Evolutionary conservation across 768 basidiomycete genomes (phyloP), one percentile per base, ranked within the genome.

Genomic region (Nevesoporus exiguus): DNA sequence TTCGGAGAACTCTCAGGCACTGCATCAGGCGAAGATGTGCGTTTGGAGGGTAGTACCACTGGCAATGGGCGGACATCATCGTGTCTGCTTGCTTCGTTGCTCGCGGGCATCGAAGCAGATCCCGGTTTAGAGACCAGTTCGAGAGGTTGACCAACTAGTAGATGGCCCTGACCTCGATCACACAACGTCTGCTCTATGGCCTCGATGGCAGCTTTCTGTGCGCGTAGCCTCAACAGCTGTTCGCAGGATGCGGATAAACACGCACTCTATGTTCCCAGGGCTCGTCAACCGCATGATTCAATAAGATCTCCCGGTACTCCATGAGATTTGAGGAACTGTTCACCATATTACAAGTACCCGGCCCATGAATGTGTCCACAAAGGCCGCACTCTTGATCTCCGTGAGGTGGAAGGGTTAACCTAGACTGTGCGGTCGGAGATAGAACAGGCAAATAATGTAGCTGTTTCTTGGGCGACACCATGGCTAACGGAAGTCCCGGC

Each of bases 171-270:
- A 3, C 86, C 85, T 15, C 86, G 80, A 48, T 70, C 58, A 54
- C 76, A 63, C 14, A 93, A 73, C 3, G 81, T 76, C 54, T 82
- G 75, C 53, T 93, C 90, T 56, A 93, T 90, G 7, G 82, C 81
- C 25, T 71, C 69, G 47, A 93, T 80, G 13, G 90, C 90, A 41
- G 77, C 80, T 59, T 70, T 74, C 88, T 89, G n/a, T n/a, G 63
- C 60, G 11, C 48, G 1, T 49, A 51, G 46, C 25, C 46, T 50
- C 55, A 62, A 52, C 44, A 15, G 36, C 53, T 8, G 2, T 43
- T 40, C 39, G 33, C n/a, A 45, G 33, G 36, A 60, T 40, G 9
- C 36, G 39, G 17, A 19, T 52, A 3, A 24, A 71, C 74, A 60
- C 66, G 22, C 69, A 88, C 89, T 61, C 88, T 74, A 34, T 78